These are phyloP conservation scores for Bryoerythrophyllum caledonicum DNA, from an alignment of 225 moss, liverwort and hornwort genomes.

Conservation along the genomic window DNA sequence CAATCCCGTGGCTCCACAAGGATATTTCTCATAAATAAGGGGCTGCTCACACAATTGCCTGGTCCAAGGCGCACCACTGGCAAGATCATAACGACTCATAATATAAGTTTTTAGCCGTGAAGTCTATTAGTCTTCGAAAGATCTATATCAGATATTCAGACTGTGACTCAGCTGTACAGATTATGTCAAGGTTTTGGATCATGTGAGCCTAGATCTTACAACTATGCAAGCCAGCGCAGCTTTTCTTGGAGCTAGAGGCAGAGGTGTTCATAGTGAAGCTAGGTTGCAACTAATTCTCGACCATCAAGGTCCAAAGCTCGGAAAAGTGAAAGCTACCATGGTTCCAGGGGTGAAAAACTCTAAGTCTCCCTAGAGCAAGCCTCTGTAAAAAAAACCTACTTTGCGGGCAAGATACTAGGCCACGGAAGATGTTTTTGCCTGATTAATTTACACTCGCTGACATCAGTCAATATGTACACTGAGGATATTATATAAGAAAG, in stretches of 20 bases:
- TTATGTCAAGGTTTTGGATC: not conserved
- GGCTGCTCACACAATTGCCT: too few species aligned
- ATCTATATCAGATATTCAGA: not conserved
- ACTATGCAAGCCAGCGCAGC: not conserved
- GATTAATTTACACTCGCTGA: not conserved
- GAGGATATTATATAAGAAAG: not conserved
- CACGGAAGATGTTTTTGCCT: not conserved
- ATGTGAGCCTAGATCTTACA: not conserved
- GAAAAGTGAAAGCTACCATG: not conserved
- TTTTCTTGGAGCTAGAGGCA: not conserved
- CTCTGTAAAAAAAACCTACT: not conserved
- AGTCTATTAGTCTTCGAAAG: not conserved
- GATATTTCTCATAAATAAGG: too few species aligned
- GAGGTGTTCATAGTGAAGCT: not conserved
- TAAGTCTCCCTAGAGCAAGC: not conserved
- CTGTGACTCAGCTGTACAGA: not conserved
- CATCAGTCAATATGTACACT: not conserved
- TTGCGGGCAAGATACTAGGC: not conserved
- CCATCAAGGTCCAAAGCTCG: not conserved
- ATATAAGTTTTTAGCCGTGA: not conserved
- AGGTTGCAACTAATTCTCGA: not conserved
- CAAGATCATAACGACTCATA: not conserved
- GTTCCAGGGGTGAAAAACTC: not conserved
- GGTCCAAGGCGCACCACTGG: not conserved
- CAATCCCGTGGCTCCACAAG: too few species aligned